phyloP scores from a whole-genome alignment of 2,329 filamentous ascomycete genomes.

The Coleophoma cylindrospora region DNA sequence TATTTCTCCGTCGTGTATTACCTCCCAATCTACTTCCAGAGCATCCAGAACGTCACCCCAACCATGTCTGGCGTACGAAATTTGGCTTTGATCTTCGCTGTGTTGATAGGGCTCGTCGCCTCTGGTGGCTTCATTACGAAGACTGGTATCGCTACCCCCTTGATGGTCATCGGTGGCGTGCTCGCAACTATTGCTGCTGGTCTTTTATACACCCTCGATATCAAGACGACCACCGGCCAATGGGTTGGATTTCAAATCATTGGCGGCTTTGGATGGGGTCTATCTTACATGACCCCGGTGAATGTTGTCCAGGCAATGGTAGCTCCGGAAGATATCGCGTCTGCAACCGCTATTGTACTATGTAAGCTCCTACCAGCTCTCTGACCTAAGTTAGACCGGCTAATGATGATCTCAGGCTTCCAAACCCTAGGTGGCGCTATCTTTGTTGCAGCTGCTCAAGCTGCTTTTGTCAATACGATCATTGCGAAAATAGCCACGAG shows the following conservation, averaged over 20 bases:
- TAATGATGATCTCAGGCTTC: slow-evolving; percentile 24
- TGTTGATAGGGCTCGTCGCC: slow-evolving; percentile 19
- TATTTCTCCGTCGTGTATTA: slow-evolving; percentile 36
- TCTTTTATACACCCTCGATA: slow-evolving; percentile 45
- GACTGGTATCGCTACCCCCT: slow-evolving; percentile 10
- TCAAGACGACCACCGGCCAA: slow-evolving; percentile 36
- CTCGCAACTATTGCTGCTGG: slow-evolving; percentile 37
- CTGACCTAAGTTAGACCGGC: neutral
- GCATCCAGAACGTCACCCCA: slow-evolving; percentile 15
- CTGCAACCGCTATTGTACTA: slow-evolving; percentile 36
- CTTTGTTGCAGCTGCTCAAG: slow-evolving; percentile 16
- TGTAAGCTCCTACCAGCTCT: slow-evolving; percentile 1
- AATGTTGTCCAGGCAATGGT: slow-evolving; percentile 24
- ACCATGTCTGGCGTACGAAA: slow-evolving; percentile 14
- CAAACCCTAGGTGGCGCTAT: slow-evolving; percentile 17
- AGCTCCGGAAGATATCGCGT: slow-evolving; percentile 25
- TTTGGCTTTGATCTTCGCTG: slow-evolving; percentile 15
- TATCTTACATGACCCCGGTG: slow-evolving; percentile 39
- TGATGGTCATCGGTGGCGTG: slow-evolving; percentile 22
- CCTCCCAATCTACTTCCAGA: slow-evolving; percentile 25
- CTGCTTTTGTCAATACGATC: slow-evolving; percentile 29
- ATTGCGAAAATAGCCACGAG: slow-evolving; percentile 34
- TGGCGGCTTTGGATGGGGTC: slow-evolving; percentile 46
- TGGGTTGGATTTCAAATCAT: slow-evolving; percentile 55
- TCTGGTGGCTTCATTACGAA: slow-evolving; percentile 9